Conservation (phyloP, 768 basidiomycete species). For the Hypholoma fasciculare region DNA sequence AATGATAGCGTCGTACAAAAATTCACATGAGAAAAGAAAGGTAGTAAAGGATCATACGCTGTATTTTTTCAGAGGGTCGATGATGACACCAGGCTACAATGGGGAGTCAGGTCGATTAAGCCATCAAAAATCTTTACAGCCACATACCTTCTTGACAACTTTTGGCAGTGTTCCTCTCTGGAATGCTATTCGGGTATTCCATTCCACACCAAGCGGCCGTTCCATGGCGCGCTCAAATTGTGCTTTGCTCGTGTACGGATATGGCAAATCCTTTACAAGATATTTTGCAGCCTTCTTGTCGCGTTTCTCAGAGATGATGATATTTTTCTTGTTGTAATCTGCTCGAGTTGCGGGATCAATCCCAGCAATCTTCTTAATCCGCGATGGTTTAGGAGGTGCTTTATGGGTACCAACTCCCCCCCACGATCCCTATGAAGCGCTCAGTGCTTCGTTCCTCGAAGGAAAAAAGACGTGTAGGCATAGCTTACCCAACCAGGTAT, state of each 20-base stretch:
- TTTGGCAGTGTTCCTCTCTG: conserved; percentile 82
- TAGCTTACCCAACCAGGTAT: conserved; percentile 90
- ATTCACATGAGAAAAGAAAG: too few species aligned
- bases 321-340: conserved; percentile 81
- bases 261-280: conserved; percentile 87
- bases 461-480: conserved; percentile 3
- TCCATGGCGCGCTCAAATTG: conserved; percentile 90
- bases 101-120: conserved; percentile 4
- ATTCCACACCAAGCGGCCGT: conserved; percentile 83
- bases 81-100: conserved; percentile 66
- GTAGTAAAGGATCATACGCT: not conserved
- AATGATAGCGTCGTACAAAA: too few species aligned
- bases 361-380: conserved; percentile 82
- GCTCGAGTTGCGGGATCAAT: conserved; percentile 77
- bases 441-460: not conserved
- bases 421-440: conserved; percentile 76
- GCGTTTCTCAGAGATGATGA: conserved; percentile 94
- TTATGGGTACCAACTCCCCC: conserved; percentile 75
- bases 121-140: not conserved
- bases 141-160: conserved; percentile 82
- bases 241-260: conserved; percentile 90
- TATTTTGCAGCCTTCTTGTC: conserved; percentile 95
- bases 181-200: conserved; percentile 88
- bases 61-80: conserved; percentile 63
- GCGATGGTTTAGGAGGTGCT: conserved; percentile 60